Base-by-base conservation (phyloP, 106 monocot species). In the Gastrodia elata region DNA sequence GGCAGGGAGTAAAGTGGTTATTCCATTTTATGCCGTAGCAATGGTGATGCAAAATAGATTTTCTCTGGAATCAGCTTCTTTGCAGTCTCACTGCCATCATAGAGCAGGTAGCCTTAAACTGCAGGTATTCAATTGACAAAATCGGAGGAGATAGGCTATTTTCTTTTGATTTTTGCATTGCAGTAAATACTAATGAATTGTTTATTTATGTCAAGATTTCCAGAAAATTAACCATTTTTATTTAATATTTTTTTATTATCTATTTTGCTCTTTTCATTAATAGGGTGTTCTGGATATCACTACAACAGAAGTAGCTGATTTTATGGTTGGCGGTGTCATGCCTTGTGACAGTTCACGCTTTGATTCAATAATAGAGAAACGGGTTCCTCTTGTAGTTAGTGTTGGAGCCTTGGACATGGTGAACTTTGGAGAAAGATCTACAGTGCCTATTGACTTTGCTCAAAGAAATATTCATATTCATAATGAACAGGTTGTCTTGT, bases 371-470 rank as follows among this genome's bases (percentile, higher is more conserved):
- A 85, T 92, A 61, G 87, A 96, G 78, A 92, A 84, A 52, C 87
- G 86, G 61, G 73, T 96, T 73, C 95, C 95, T 79, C 56, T 90
- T 24, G 89, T 96, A 56, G 75, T 96, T 33, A 96, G 92, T 83
- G 82, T 92, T 41, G 95, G 92, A n/a, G 92, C 95, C 36, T 75
- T 92, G 59, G 95, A 96, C 77, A 96, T 92, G 92, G 95, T 96
- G 43, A 96, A 96, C 43, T 96, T 96, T 82, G 95, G 95, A 68
- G 82, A 85, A 33, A 84, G 71, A 73, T 73, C 87, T 70, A 96
- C 95, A 41, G 80, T 92, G 49, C 95, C 95, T 84, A 75, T 82
- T 20, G 28, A 59, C 13, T 96, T 92, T 79, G 74, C 73, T 39
- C 70, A 78, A 26, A 85, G 95, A 79, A 92, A 90, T 59, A 84